Evolutionary conservation across 2,329 filamentous ascomycete species (phyloP).

Genomic region (Passalora sequoiae): DNA sequence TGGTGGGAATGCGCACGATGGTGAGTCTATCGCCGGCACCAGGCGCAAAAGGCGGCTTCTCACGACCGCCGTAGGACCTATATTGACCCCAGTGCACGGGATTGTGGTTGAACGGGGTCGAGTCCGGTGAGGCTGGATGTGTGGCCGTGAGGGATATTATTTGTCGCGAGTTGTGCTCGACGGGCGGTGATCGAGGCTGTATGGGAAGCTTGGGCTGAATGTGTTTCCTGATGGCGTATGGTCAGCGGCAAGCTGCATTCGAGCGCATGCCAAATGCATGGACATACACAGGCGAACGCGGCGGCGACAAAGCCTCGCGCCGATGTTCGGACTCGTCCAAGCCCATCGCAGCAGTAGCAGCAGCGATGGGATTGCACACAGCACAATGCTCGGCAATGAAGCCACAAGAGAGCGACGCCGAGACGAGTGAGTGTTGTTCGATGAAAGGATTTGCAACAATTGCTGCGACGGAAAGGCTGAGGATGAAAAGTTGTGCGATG

Average conservation of each 20-base stretch:
- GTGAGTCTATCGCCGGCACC: constrained; percentile 2
- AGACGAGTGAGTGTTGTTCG: background rate
- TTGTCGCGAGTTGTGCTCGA: background rate
- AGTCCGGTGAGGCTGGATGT: background rate
- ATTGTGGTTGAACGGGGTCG: constrained; percentile 1
- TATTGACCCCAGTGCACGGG: constrained; percentile 6
- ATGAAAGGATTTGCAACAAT: background rate
- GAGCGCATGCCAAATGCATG: background rate
- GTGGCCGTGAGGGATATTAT: background rate
- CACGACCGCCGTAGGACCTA: constrained; percentile 4
- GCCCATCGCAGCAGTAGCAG: background rate
- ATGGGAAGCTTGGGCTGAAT: background rate
- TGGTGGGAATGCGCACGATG: background rate
- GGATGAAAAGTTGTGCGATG: too few relatives aligned
- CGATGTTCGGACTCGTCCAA: background rate
- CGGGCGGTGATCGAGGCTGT: background rate
- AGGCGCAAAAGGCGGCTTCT: background rate
- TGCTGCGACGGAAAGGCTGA: too few relatives aligned
- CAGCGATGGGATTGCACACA: background rate
- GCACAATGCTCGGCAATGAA: too few relatives aligned
- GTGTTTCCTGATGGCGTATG: background rate
- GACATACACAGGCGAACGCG: background rate
- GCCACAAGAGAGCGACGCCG: background rate
- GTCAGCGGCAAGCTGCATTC: background rate
- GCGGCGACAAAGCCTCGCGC: constrained; percentile 4